Base-by-base conservation (phyloP, 148 eudicot species). In the Arbutus unedo region DNA sequence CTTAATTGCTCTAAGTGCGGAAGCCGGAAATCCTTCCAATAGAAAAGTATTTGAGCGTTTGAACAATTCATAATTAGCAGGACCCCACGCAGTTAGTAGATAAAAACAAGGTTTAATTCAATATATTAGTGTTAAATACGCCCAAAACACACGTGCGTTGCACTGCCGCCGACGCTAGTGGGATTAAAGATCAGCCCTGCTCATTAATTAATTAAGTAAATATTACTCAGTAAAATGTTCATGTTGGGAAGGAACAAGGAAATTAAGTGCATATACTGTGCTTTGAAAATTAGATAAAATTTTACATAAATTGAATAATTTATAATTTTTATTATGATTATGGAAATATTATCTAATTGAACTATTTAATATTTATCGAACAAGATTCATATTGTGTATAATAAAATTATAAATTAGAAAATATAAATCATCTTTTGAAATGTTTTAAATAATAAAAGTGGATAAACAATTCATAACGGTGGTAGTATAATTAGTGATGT, bases 61-160 rank as follows among this genome's bases (percentile, higher is more conserved):
- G 10, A 5, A n/a, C 41, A 47, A 4, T 41, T 38, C 48, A 9
- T 19, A 50, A 31, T 31, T 31, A 78, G 66, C 8, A 19, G 23
- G 38, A 62, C 7, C 13, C 48, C 54, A 81, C 5, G 38, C 38
- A 31, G 38, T 54, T 73, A 45, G 55, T 8, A 51, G 60, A 70
- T 68, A 74, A 75, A 85, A 81, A 44, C 82, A 57, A 82, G 60
- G 82, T 14, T 75, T 45, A 23, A 70, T 45, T 15, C 16, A 18
- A 31, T 47, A 1, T 6, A 38, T 38, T 66, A 7, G 19, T 14
- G 8, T 68, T 73, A 55, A 85, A 25, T 47, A 57, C 76, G 76
- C 31, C 25, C 3, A 67, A 57, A 67, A 13, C 53, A 48, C 67
- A 78, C 74, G 57, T 77, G 77, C 64, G 56, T 68, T 76, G 57